These are phyloP conservation scores for Backusella westeae DNA, from an alignment of 192 early-diverging fungal species.

Conservation along the genomic window DNA sequence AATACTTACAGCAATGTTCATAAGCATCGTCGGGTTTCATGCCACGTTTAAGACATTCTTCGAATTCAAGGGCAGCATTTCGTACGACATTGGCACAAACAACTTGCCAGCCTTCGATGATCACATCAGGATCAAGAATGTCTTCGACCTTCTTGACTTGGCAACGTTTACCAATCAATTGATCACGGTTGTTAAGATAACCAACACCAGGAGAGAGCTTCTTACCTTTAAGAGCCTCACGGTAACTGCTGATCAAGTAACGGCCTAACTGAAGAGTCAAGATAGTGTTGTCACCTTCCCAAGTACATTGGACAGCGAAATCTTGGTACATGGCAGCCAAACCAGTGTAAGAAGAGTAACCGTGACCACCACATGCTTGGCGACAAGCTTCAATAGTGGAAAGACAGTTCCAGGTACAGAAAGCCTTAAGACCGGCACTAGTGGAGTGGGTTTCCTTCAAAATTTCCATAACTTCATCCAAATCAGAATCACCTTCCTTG, in stretches of 20 bases:
- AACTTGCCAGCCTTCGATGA: constrained; percentile 77
- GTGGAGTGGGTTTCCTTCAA: constrained; percentile 93
- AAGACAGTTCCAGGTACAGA: constrained; percentile 90
- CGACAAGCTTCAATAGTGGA: constrained; percentile 91
- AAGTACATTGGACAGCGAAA: constrained; percentile 89
- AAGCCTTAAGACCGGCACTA: constrained; percentile 88
- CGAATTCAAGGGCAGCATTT: constrained; percentile 81
- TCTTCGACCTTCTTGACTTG: constrained; percentile 49
- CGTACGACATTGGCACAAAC: constrained; percentile 81
- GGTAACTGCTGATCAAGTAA: constrained; percentile 74
- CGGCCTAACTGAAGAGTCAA: constrained; percentile 86
- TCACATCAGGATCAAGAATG: constrained; percentile 54
- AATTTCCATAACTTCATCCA: constrained; percentile 65
- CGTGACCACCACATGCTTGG: constrained; percentile 89
- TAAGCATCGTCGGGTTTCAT: constrained; percentile 78
- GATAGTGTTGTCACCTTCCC: constrained; percentile 92
- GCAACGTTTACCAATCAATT: constrained; percentile 47
- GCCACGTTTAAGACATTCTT: constrained; percentile 59
- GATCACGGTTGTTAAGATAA: constrained; percentile 65
- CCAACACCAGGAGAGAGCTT: constrained; percentile 72
- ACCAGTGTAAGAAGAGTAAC: constrained; percentile 91
- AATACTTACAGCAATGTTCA: constrained; percentile 65
- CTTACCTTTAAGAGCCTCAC: constrained; percentile 72
- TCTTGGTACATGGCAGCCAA: constrained; percentile 83
- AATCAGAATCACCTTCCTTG: constrained; percentile 56